Percentiles rank a stretch among this genome's conserved stretches.
phyloP scores from a whole-genome alignment of 495 filamentous ascomycete species.

The Daldinia vernicosa region DNA sequence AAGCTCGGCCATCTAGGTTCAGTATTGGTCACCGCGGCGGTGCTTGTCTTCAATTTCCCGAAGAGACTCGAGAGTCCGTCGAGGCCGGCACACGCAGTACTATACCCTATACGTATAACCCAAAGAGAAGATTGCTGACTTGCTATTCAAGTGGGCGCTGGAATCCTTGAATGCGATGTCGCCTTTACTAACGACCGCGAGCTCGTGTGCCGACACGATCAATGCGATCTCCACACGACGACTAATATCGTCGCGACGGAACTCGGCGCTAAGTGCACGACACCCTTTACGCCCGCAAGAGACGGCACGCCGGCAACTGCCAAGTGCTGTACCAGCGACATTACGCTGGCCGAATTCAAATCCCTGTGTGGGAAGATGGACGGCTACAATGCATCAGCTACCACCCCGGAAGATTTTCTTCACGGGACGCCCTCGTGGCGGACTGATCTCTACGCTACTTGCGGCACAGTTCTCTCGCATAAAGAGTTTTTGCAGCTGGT shows the following conservation, averaged over 20 bases:
- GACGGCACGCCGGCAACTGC: constrained; percentile 55
- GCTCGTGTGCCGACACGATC: constrained; percentile 70
- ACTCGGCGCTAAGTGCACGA: constrained; percentile 68
- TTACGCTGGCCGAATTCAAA: constrained; percentile 67
- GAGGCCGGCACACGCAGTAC: constrained; percentile 59
- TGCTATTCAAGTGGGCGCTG: constrained; percentile 59
- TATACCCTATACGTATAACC: neutral
- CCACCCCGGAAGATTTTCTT: constrained; percentile 61
- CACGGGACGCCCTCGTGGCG: constrained; percentile 63
- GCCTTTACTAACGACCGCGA: constrained; percentile 66
- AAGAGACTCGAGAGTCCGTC: constrained; percentile 63
- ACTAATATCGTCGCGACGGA: constrained; percentile 69
- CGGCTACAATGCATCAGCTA: constrained; percentile 61
- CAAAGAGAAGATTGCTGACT: neutral
- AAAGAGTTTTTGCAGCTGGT: constrained; percentile 63
- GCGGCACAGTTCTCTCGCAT: constrained; percentile 62
- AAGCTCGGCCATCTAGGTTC: constrained; percentile 54
- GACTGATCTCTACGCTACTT: constrained; percentile 67
- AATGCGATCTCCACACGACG: constrained; percentile 71
- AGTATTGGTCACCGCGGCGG: constrained; percentile 67
- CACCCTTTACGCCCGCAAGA: constrained; percentile 62
- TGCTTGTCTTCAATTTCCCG: constrained; percentile 68
- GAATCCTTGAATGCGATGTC: constrained; percentile 71
- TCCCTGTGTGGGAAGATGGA: constrained; percentile 71
- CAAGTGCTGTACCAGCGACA: constrained; percentile 70